Conservation (phyloP, 2,329 filamentous ascomycete genomes). For the Colletotrichum eremochloae region DNA sequence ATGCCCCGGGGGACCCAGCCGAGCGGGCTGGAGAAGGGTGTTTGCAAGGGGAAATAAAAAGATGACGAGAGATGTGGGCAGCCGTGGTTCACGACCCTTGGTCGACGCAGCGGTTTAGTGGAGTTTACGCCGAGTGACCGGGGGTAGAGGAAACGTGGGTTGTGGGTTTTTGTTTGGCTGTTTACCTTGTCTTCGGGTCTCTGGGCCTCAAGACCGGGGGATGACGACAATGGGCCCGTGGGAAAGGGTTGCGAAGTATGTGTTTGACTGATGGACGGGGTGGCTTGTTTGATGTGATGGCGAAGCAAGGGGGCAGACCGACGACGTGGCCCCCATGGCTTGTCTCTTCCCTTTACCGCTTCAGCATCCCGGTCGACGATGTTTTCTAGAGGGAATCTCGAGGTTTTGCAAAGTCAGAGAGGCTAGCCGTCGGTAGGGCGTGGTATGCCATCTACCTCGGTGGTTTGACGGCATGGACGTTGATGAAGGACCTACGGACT, state of each 20-base stretch:
- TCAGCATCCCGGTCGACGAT: slow-evolving; percentile 3
- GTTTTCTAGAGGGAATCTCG: not conserved
- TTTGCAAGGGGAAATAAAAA: not conserved
- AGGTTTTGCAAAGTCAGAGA: not conserved
- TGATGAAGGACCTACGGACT: not conserved
- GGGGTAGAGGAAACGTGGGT: slow-evolving; percentile 24
- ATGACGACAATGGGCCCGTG: slow-evolving; percentile 11
- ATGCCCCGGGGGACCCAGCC: not conserved
- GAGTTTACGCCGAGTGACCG: not conserved
- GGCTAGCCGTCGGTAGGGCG: not conserved
- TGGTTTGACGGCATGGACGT: not conserved
- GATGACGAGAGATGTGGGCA: not conserved
- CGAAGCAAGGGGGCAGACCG: not conserved
- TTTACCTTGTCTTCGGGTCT: slow-evolving; percentile 27
- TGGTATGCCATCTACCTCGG: not conserved
- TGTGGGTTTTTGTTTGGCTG: slow-evolving; percentile 29
- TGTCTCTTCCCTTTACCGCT: slow-evolving; percentile 17
- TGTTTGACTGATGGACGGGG: slow-evolving; percentile 6
- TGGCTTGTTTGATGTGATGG: slow-evolving; percentile 3
- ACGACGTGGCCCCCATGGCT: slow-evolving; percentile 19
- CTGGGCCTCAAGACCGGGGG: not conserved
- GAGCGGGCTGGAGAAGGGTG: not conserved
- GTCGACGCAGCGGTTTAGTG: slow-evolving; percentile 12
- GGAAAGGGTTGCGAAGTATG: slow-evolving; percentile 13
- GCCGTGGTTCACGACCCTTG: slow-evolving; percentile 13